Base-by-base conservation (phyloP, 1,284 basidiomycete genomes). In the Kwoniella shivajii region DNA sequence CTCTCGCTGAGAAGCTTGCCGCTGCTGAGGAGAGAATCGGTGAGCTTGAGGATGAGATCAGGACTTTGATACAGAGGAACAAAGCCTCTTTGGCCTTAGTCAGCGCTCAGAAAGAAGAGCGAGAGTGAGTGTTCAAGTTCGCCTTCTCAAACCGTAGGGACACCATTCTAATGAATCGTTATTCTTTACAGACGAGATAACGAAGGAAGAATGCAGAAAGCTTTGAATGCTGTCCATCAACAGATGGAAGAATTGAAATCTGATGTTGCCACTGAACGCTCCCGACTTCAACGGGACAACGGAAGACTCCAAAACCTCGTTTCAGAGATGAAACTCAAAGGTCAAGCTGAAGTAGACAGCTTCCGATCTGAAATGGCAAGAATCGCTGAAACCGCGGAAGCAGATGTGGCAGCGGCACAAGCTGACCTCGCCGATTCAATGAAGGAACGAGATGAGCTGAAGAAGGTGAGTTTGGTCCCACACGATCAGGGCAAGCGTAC, bases 1-100 rank as follows among this genome's bases (percentile, higher is more conserved):
- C 66, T 2, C 64, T 82, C n/a, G 74, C 78, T 2, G 72, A 78
- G 16, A 71, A 78, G 56, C 72, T 81, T 0, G 73, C 78, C 1
- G 61, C 60, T 4, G 78, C 79, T 0, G 62, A 71, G 33, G 67
- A 71, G 11, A 61, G 68, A 29, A 76, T 79, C 38, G 61, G 63
- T 0, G 51, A 72, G 30, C 69, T 80, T 6, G 78, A 80, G 58
- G 72, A 69, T 26, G 72, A 78, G 41, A 60, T 78, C n/a, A 48
- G 64, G 24, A 50, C 48, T 1, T 41, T 71, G 27, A 30, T 58
- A 11, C 64, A 67, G 30, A 44, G 67, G 7, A 71, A 67, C 50
- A 71, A 65, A 33, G 63, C 64, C 18, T 63, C 64, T 13, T 43
- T 66, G 24, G 68, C 65, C 2, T 55, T 69, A 2, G 64, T 65